phyloP scores from a whole-genome alignment of 2,329 filamentous ascomycete genomes.

The Macroventuria anomochaeta region DNA sequence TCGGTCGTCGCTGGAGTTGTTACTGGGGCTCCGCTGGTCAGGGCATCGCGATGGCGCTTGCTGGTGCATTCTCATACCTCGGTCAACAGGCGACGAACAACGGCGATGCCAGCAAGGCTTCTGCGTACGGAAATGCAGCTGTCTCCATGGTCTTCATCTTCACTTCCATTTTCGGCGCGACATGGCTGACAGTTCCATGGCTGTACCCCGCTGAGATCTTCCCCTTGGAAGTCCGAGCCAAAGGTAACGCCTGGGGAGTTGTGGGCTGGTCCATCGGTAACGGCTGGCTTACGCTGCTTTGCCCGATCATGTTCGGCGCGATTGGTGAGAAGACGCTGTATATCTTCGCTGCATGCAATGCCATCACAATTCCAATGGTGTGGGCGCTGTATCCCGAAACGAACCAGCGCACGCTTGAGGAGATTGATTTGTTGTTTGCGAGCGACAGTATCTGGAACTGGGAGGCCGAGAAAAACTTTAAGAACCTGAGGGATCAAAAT shows the following conservation, averaged over 20 bases:
- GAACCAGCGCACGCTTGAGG: conserved; percentile 75
- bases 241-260: conserved; percentile 78
- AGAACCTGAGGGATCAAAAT: conserved; percentile 24
- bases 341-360: conserved; percentile 73
- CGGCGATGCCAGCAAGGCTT: conserved; percentile 55
- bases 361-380: conserved; percentile 70
- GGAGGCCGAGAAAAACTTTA: conserved; percentile 50
- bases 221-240: conserved; percentile 71
- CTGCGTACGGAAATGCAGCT: conserved; percentile 67
- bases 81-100: conserved; percentile 57
- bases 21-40: conserved; percentile 72
- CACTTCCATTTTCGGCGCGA: conserved; percentile 69
- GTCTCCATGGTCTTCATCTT: conserved; percentile 75
- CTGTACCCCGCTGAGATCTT: conserved; percentile 77
- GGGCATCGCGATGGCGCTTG: conserved; percentile 71
- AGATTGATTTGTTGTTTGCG: conserved; percentile 77
- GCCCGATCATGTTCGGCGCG: conserved; percentile 58
- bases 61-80: conserved; percentile 66
- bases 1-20: conserved; percentile 71
- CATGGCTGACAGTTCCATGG: conserved; percentile 64
- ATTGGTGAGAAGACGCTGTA: conserved; percentile 76
- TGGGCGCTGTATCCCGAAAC: conserved; percentile 78
- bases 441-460: conserved; percentile 71
- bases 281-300: conserved; percentile 62
- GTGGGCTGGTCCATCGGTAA: conserved; percentile 80